Conservation (phyloP, 2,329 filamentous ascomycete species). For the Tolypocladium capitatum region DNA sequence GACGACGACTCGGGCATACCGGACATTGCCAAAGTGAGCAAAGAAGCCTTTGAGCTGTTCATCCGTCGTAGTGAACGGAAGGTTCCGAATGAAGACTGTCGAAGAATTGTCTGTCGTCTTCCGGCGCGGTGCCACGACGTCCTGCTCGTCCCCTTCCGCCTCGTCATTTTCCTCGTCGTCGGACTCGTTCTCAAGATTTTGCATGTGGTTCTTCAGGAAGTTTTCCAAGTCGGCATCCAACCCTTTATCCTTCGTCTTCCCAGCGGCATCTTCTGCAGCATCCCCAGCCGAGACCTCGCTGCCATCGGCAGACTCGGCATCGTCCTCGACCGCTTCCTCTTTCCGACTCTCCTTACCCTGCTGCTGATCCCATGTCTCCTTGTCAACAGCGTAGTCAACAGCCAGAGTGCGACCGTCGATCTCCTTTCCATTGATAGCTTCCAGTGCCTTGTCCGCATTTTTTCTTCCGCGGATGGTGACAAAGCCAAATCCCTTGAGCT, state of each 20-base stretch:
- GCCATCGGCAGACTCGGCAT: slow-evolving; percentile 14
- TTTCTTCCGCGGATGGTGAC: slow-evolving; percentile 76
- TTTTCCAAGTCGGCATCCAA: slow-evolving; percentile 34
- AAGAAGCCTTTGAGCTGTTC: slow-evolving; percentile 77
- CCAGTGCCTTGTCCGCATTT: slow-evolving; percentile 82
- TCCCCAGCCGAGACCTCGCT: slow-evolving; percentile 17
- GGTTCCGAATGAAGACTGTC: slow-evolving; percentile 85
- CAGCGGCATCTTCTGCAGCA: slow-evolving; percentile 14
- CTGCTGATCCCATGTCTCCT: slow-evolving; percentile 66
- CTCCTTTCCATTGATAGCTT: slow-evolving; percentile 75
- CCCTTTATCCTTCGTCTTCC: slow-evolving; percentile 27
- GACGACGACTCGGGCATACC: slow-evolving; percentile 84
- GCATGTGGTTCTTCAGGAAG: slow-evolving; percentile 44
- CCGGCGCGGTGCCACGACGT: slow-evolving; percentile 18
- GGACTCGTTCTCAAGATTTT: slow-evolving; percentile 44
- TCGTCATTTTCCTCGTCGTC: slow-evolving; percentile 34
- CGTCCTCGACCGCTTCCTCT: slow-evolving; percentile 23
- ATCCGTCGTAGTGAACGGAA: slow-evolving; percentile 81
- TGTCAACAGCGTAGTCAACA: slow-evolving; percentile 95
- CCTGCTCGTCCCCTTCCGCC: slow-evolving; percentile 27
- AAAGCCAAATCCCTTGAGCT: slow-evolving; percentile 82
- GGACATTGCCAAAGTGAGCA: slow-evolving; percentile 69
- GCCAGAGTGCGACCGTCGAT: slow-evolving; percentile 80
- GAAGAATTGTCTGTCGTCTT: slow-evolving; percentile 49
- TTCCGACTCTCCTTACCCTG: slow-evolving; percentile 24